Conservation (phyloP, 108 stramenopile genomes). For the Pseudonitzschia delicatissima region DNA sequence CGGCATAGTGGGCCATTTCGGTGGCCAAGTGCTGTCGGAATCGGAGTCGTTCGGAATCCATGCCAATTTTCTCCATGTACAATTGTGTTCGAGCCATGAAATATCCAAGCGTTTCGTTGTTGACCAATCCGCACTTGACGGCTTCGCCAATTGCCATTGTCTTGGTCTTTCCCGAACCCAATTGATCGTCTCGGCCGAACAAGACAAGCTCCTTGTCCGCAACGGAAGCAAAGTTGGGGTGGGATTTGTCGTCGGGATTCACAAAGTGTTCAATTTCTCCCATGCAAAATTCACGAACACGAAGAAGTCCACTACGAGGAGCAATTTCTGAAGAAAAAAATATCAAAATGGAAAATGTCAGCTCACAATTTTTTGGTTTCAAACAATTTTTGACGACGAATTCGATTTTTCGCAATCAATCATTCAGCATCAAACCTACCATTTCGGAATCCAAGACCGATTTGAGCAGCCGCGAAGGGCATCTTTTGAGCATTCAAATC, state of each 20-base stretch:
- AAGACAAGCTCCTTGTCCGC: conserved; percentile 82
- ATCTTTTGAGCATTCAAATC: conserved; percentile 95
- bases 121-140: conserved; percentile 89
- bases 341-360: neutral
- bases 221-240: conserved; percentile 91
- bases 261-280: conserved; percentile 99
- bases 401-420: no score
- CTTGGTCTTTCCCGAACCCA: conserved; percentile 94
- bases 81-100: conserved; percentile 99
- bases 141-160: conserved; percentile 89
- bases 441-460: conserved; percentile 98
- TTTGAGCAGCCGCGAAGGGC: conserved; percentile 99
- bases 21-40: conserved; percentile 99
- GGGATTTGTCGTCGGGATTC: conserved; percentile 95
- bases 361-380: neutral
- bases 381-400: neutral
- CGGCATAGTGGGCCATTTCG: conserved; percentile 99
- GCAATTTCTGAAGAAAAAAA: conserved; percentile 84
- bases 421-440: conserved; percentile 47
- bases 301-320: conserved; percentile 95
- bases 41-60: conserved; percentile 88
- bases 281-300: conserved; percentile 99
- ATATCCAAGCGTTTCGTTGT: conserved; percentile 98
- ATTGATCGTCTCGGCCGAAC: conserved; percentile 94
- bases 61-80: conserved; percentile 96